A percentile compares a stretch with the other conserved stretches of the same genome.
phyloP scores from a whole-genome alignment of 1,284 basidiomycete genomes.

The Coniferiporia sulphurascens region DNA sequence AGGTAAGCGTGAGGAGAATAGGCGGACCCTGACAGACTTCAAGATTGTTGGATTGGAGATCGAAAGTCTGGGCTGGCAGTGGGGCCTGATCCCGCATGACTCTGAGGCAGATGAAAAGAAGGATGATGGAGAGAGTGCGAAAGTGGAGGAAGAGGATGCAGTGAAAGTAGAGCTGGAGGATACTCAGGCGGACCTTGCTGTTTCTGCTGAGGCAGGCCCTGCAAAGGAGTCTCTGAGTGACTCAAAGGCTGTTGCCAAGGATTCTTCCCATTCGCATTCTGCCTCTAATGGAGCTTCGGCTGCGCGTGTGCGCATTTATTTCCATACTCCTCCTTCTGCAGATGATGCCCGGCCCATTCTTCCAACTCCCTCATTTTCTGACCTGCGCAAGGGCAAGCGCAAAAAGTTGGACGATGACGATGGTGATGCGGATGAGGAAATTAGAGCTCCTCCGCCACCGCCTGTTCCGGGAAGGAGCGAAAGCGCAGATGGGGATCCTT shows the following conservation, averaged over 20 bases:
- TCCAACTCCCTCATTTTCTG: slow-evolving; percentile 46
- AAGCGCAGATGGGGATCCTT: slow-evolving; percentile 9
- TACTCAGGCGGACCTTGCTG: background rate
- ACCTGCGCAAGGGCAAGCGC: slow-evolving; percentile 71
- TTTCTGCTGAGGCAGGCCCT: background rate
- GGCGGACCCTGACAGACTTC: slow-evolving; percentile 91
- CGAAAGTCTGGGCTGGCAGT: slow-evolving; percentile 64
- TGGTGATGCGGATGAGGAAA: slow-evolving; percentile 65
- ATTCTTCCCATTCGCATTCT: background rate
- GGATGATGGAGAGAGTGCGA: slow-evolving; percentile 3
- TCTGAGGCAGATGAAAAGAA: slow-evolving; percentile 26
- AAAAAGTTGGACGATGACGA: slow-evolving; percentile 83
- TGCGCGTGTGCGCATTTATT: slow-evolving; percentile 79
- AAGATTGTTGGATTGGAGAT: slow-evolving; percentile 89
- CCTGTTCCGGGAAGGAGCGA: slow-evolving; percentile 28
- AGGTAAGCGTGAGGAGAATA: slow-evolving; percentile 76
- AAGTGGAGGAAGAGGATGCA: slow-evolving; percentile 4
- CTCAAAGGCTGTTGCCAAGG: background rate
- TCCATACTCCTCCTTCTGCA: slow-evolving; percentile 76
- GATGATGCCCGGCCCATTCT: slow-evolving; percentile 72
- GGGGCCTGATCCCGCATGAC: slow-evolving; percentile 48
- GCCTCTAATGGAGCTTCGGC: slow-evolving; percentile 41
- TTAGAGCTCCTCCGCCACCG: slow-evolving; percentile 60
- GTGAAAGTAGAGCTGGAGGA: background rate
- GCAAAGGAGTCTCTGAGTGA: background rate